These are phyloP conservation scores for Yamadazyma oceani DNA, from an alignment of 1,139 yeast species.

Conservation along the genomic window DNA sequence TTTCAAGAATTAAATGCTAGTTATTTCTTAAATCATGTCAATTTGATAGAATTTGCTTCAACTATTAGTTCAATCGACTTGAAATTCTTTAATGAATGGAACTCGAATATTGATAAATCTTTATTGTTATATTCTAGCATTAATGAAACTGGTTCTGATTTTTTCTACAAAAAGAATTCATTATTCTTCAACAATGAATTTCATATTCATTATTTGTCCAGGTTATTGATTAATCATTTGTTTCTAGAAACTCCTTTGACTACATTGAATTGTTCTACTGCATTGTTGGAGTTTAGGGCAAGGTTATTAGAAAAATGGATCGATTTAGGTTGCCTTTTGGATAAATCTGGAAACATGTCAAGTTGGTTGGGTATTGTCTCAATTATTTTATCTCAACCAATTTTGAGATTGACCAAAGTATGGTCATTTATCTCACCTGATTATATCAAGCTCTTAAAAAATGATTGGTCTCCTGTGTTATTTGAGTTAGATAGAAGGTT, in stretches of 20 bases:
- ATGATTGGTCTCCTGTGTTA: constrained; percentile 93
- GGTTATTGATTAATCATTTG: constrained; percentile 69
- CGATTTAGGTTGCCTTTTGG: constrained; percentile 74
- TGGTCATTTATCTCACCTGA: constrained; percentile 76
- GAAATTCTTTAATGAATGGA: constrained; percentile 64
- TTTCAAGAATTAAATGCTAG: constrained; percentile 33
- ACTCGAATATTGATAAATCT: constrained; percentile 60
- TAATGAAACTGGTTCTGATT: constrained; percentile 23
- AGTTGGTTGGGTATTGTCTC: constrained; percentile 94
- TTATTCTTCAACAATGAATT: constrained; percentile 63
- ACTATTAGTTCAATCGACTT: constrained; percentile 59
- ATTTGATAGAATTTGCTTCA: constrained; percentile 51
- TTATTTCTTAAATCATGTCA: constrained; percentile 42
- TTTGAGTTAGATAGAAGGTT: constrained; percentile 83
- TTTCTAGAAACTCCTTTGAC: constrained; percentile 45
- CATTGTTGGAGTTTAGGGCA: constrained; percentile 54
- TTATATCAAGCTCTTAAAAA: constrained; percentile 61
- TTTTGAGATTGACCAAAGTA: constrained; percentile 67
- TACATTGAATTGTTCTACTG: constrained; percentile 16
- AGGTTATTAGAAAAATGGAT: constrained; percentile 80
- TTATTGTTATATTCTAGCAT: constrained; percentile 35
- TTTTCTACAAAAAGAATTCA: constrained; percentile 45
- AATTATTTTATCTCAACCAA: constrained; percentile 77
- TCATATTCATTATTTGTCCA: constrained; percentile 76
- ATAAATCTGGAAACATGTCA: constrained; percentile 87